Evolutionary conservation across 129 eudicot genomes (phyloP).

Genomic region (Saussurea involucrata): DNA sequence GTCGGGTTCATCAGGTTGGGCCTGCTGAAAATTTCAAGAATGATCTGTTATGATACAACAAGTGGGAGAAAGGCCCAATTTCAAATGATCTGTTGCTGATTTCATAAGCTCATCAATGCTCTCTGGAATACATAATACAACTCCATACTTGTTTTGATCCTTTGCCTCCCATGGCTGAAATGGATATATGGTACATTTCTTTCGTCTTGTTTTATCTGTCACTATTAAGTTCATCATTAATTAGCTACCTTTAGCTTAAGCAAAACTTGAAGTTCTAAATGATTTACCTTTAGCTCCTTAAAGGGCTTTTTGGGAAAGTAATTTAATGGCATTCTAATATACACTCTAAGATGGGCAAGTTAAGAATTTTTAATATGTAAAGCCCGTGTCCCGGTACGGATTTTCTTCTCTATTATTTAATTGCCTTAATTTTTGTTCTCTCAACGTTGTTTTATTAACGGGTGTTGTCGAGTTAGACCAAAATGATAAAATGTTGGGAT

Average conservation of each 20-base stretch:
- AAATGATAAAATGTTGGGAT: too few species aligned
- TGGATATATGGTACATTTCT: slow-evolving; percentile 81
- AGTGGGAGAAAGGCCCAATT: slow-evolving; percentile 26
- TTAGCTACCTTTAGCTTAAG: background rate
- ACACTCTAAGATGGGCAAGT: background rate
- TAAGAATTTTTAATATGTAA: background rate
- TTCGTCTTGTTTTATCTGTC: slow-evolving; percentile 48
- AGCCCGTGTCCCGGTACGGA: too few species aligned
- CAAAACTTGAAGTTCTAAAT: background rate
- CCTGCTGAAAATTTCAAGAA: too few species aligned
- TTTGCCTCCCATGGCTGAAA: slow-evolving; percentile 62
- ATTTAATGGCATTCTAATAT: background rate
- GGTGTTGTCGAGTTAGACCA: too few species aligned
- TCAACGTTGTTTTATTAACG: too few species aligned
- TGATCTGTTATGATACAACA: slow-evolving; percentile 63
- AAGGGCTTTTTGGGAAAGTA: background rate
- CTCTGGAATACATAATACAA: slow-evolving; percentile 76
- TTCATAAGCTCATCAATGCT: slow-evolving; percentile 75
- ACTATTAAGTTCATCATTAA: slow-evolving; percentile 19
- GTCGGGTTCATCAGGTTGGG: too few species aligned
- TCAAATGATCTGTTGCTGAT: slow-evolving; percentile 47
- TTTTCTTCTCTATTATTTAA: too few species aligned
- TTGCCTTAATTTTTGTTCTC: too few species aligned
- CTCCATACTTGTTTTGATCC: slow-evolving; percentile 46
- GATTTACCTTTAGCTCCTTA: too few species aligned